phyloP scores from a whole-genome alignment of 129 eudicot species.

The Chrysanthemum makinoi region DNA sequence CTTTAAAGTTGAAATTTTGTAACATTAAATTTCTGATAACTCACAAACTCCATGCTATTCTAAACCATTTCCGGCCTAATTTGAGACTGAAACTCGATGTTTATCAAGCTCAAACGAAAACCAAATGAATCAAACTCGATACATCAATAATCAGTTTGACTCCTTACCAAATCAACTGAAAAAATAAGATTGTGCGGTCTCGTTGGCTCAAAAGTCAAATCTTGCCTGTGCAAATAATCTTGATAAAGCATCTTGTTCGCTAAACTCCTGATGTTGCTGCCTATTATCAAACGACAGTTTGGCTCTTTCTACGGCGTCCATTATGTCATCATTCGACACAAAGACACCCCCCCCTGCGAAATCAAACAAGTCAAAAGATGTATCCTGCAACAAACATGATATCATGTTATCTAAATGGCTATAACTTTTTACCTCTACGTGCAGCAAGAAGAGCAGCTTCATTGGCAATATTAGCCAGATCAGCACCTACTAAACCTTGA shows the following conservation, averaged over 20 bases:
- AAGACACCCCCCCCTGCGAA: constrained; percentile 44
- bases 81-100: neutral
- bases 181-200: constrained; percentile 9
- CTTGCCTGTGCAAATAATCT: constrained; percentile 17
- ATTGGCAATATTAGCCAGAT: constrained; percentile 52
- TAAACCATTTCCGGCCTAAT: neutral
- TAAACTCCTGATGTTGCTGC: constrained; percentile 28
- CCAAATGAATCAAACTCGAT: neutral
- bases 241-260: constrained; percentile 36
- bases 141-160: neutral
- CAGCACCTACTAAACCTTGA: constrained; percentile 57
- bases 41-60: no score
- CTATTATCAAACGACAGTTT: constrained; percentile 31
- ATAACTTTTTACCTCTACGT: constrained; percentile 37
- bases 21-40: no score
- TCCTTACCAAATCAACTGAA: constrained; percentile 16
- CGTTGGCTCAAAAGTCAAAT: constrained; percentile 19
- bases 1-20: no score
- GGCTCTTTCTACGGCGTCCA: constrained; percentile 49
- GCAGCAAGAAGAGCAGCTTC: constrained; percentile 60
- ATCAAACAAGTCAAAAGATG: neutral
- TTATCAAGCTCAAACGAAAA: neutral
- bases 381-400: no score
- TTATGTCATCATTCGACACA: constrained; percentile 44
- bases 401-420: neutral